Conservation (phyloP, 1,139 yeast genomes). For the Yamadazyma friedrichii region DNA sequence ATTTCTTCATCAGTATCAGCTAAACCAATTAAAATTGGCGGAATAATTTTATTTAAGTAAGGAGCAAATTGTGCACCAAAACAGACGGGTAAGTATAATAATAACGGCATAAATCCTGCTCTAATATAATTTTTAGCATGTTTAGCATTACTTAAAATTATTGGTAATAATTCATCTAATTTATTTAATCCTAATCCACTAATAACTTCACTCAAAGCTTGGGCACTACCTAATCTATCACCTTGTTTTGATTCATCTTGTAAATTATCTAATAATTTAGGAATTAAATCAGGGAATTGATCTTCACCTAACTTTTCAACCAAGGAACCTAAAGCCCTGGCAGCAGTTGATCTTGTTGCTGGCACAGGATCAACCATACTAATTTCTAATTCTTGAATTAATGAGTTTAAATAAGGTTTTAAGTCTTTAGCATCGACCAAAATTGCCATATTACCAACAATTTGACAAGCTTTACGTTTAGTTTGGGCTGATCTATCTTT, state of each 20-base stretch:
- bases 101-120: conserved; percentile 90
- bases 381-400: conserved; percentile 79
- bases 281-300: conserved; percentile 88
- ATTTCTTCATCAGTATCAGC: conserved; percentile 88
- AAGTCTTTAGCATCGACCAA: conserved; percentile 87
- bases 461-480: conserved; percentile 93
- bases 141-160: conserved; percentile 70
- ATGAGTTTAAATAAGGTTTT: conserved; percentile 72
- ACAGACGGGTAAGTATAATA: conserved; percentile 89
- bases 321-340: conserved; percentile 93
- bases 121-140: conserved; percentile 69
- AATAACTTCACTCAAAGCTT: conserved; percentile 91
- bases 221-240: conserved; percentile 95
- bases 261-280: conserved; percentile 72
- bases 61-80: conserved; percentile 93
- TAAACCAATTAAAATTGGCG: conserved; percentile 85
- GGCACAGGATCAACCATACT: conserved; percentile 99
- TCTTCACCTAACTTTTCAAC: conserved; percentile 97
- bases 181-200: conserved; percentile 87
- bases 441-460: conserved; percentile 98
- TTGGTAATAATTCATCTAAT: conserved; percentile 85
- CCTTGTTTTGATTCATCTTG: conserved; percentile 83
- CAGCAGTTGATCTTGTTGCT: conserved; percentile 94
- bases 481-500: conserved; percentile 88
- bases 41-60: conserved; percentile 78